These are phyloP conservation scores for Phytopythium montanum DNA, from an alignment of 352 stramenopile species.

Conservation along the genomic window DNA sequence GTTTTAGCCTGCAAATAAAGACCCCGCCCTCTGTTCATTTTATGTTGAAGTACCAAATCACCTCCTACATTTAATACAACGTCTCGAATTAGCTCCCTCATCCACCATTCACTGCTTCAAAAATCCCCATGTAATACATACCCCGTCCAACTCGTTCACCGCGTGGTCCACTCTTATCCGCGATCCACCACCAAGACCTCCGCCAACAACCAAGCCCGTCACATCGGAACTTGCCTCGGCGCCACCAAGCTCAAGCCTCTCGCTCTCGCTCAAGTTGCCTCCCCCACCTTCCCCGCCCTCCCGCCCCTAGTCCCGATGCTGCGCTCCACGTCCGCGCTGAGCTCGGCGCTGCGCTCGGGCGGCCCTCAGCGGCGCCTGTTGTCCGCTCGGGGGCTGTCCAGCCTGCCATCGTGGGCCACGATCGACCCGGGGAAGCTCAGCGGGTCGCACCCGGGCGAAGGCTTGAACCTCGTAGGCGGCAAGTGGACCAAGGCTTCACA, in stretches of 20 bases:
- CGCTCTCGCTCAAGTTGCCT: too few relatives aligned
- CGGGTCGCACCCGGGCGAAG: constrained; percentile 63
- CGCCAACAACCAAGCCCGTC: not conserved
- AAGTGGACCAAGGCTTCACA: constrained; percentile 79
- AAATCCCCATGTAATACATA: not conserved
- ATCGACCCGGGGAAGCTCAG: constrained; percentile 88
- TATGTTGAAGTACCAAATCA: constrained; percentile 9
- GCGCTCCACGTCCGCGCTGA: constrained; percentile 22
- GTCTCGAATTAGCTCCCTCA: not conserved
- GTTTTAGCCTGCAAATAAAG: not conserved
- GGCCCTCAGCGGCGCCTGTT: constrained; percentile 14
- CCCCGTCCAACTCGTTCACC: not conserved
- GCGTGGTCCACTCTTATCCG: not conserved
- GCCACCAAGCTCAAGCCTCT: not conserved
- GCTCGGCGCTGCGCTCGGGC: constrained; percentile 10
- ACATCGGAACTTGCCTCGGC: constrained; percentile 7
- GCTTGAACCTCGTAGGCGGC: constrained; percentile 92
- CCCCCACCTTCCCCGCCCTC: not conserved
- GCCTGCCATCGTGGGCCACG: constrained; percentile 89
- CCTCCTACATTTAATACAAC: not conserved
- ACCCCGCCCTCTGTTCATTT: constrained; percentile 1
- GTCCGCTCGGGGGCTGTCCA: constrained; percentile 42
- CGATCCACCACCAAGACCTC: not conserved
- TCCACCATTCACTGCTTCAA: not conserved
- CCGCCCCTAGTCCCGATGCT: constrained; percentile 6